Percentiles rank a stretch among this genome's conserved stretches.
phyloP scores from a whole-genome alignment of 306 rosid genomes.

The Lupinus albus region DNA sequence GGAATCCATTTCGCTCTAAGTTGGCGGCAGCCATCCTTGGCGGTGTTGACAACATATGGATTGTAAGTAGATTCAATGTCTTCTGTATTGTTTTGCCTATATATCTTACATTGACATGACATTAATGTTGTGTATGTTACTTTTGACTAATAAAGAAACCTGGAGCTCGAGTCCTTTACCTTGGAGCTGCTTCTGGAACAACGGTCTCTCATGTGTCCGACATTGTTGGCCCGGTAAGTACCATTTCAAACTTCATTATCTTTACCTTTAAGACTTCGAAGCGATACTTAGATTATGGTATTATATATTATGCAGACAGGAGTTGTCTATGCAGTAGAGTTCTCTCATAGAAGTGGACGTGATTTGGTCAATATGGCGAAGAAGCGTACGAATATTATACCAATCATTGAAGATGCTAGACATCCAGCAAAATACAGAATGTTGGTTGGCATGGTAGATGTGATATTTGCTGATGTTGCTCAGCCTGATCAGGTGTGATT shows the following conservation, averaged over 20 bases:
- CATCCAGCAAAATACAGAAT: slow-evolving; percentile 89
- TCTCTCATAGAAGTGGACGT: slow-evolving; percentile 94
- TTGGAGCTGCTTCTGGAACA: slow-evolving; percentile 97
- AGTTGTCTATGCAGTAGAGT: slow-evolving; percentile 91
- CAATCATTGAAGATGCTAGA: slow-evolving; percentile 96
- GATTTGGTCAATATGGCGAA: slow-evolving; percentile 97
- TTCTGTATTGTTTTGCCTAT: too few species aligned
- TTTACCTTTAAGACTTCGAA: too few species aligned
- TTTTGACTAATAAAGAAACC: slow-evolving; percentile 59
- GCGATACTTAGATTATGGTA: background rate
- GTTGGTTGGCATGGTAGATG: slow-evolving; percentile 99
- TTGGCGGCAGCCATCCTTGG: slow-evolving; percentile 90
- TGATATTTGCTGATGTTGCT: slow-evolving; percentile 96
- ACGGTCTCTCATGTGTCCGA: slow-evolving; percentile 98
- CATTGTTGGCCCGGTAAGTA: slow-evolving; percentile 86
- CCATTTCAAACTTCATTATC: background rate
- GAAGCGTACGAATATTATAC: slow-evolving; percentile 84
- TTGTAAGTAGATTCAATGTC: slow-evolving; percentile 48
- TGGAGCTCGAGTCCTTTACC: slow-evolving; percentile 78
- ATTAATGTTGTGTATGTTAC: background rate
- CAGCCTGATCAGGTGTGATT: slow-evolving; percentile 93
- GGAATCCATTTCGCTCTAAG: slow-evolving; percentile 98
- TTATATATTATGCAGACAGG: slow-evolving; percentile 57
- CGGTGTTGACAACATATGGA: slow-evolving; percentile 85
- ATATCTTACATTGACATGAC: background rate